Conservation (phyloP, 2,329 filamentous ascomycete species). For the Botryotinia globosa region DNA sequence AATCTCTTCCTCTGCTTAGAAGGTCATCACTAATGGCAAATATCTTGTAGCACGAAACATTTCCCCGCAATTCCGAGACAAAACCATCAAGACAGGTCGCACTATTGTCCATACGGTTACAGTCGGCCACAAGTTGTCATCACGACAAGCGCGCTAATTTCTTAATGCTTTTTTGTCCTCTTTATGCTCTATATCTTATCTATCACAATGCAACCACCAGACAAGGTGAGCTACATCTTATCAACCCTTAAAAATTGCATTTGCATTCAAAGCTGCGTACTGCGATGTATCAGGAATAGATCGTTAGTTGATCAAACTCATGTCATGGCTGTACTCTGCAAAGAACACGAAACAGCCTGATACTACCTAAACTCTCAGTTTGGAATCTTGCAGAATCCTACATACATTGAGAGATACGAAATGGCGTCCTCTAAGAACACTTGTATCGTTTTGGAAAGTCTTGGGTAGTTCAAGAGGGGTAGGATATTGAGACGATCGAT, state of each 20-base stretch:
- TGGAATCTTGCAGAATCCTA: not conserved
- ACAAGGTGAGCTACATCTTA: not conserved
- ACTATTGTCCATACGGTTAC: not conserved
- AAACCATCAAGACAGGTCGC: not conserved
- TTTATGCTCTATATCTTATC: not conserved
- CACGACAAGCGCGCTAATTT: not conserved
- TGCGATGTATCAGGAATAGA: not conserved
- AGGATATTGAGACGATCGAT: not conserved
- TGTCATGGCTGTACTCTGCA: not conserved
- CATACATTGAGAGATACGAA: not conserved
- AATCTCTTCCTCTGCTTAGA: fast-evolving
- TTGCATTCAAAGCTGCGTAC: not conserved
- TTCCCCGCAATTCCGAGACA: not conserved
- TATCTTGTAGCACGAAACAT: not conserved
- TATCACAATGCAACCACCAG: no score
- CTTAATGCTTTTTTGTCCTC: not conserved
- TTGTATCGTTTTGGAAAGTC: not conserved
- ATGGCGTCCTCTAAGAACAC: not conserved
- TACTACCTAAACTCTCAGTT: no score
- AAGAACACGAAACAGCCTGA: not conserved
- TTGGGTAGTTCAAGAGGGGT: not conserved
- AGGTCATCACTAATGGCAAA: not conserved
- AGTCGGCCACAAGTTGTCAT: not conserved
- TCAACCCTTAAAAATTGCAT: not conserved
- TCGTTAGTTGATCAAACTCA: not conserved